phyloP scores from a whole-genome alignment of 2,329 filamentous ascomycete genomes.

The Macrophomina pseudophaseolina region DNA sequence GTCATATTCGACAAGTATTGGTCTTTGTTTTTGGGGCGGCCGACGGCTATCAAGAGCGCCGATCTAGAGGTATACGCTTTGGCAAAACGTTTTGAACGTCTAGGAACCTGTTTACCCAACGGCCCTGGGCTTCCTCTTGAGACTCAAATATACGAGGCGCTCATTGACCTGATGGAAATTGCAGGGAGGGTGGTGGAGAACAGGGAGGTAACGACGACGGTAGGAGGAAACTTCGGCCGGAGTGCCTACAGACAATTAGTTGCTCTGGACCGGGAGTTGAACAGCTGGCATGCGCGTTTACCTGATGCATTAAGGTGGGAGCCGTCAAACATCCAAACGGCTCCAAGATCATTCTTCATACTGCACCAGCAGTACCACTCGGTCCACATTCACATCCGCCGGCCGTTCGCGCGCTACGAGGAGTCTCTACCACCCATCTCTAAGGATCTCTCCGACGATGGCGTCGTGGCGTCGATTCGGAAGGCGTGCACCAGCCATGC shows the following conservation, averaged over 20 bases:
- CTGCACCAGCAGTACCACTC: conserved; percentile 63
- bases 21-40: conserved; percentile 61
- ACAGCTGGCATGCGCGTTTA: conserved; percentile 60
- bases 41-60: conserved; percentile 59
- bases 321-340: conserved; percentile 41
- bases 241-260: conserved; percentile 58
- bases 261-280: conserved; percentile 59
- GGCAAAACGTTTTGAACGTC: conserved; percentile 52
- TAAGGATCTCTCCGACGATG: conserved; percentile 45
- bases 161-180: conserved; percentile 62
- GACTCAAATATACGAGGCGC: conserved; percentile 56
- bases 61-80: conserved; percentile 57
- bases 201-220: conserved; percentile 40
- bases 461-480: conserved; percentile 55
- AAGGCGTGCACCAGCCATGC: conserved; percentile 62
- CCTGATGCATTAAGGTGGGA: conserved; percentile 52
- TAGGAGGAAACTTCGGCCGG: conserved; percentile 47
- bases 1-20: conserved; percentile 46
- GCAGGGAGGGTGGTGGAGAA: conserved; percentile 50
- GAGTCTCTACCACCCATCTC: conserved; percentile 44
- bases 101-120: conserved; percentile 46
- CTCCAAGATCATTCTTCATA: conserved; percentile 55
- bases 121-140: conserved; percentile 41
- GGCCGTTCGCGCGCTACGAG: conserved; percentile 60
- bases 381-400: conserved; percentile 58